Percentiles rank a stretch among this genome's conserved stretches.
Conservation (phyloP, 23 red algal species). For the Cyanidium caldarium region DNA sequence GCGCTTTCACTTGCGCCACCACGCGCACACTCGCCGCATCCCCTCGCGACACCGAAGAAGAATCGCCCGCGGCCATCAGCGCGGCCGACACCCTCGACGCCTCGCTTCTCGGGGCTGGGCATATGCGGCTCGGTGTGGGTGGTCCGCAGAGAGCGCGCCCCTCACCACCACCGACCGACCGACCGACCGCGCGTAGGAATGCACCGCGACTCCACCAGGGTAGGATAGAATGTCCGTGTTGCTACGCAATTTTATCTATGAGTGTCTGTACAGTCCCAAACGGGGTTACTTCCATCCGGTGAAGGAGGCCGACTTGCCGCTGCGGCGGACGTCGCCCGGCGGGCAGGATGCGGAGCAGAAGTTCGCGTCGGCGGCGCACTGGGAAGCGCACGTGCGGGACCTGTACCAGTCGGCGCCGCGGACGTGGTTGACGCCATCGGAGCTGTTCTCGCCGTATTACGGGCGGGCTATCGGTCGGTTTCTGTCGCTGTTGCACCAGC, state of each 20-base stretch:
- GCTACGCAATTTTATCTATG: conserved; percentile 9
- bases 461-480: conserved; percentile 46
- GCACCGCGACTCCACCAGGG: no score
- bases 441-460: conserved; percentile 64
- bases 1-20: no score
- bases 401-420: not conserved
- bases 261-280: conserved; percentile 6
- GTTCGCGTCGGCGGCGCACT: conserved; percentile 1
- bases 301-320: not conserved
- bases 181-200: no score
- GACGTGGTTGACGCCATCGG: conserved; percentile 69
- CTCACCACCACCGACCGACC: no score
- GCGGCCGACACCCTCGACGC: no score
- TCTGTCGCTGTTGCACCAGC: not conserved
- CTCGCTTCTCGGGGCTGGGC: no score
- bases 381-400: not conserved
- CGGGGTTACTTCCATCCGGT: conserved; percentile 1
- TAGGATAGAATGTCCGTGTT: conserved; percentile 1
- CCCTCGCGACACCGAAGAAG: no score
- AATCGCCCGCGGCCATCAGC: no score
- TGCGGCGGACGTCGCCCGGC: not conserved
- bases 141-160: no score
- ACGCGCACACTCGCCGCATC: no score
- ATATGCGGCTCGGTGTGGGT: no score
- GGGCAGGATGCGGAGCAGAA: not conserved